Percentiles rank a stretch among this genome's conserved stretches.
Evolutionary conservation across 2,329 filamentous ascomycete species (phyloP).

Genomic region (Colletotrichum scovillei): DNA sequence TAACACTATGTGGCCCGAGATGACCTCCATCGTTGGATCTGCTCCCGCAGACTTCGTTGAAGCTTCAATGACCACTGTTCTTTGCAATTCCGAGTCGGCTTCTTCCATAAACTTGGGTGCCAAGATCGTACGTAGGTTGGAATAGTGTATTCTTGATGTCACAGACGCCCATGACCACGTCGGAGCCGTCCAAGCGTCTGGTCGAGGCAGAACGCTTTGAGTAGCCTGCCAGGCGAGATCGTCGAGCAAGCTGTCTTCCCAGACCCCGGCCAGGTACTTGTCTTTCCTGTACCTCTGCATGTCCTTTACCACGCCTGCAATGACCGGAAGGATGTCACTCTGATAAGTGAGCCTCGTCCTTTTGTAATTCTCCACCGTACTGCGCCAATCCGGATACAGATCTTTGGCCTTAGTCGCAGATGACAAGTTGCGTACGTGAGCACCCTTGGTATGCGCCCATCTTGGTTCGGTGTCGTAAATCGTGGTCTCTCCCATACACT

Average conservation of each 20-base stretch:
- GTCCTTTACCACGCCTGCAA: conserved; percentile 34
- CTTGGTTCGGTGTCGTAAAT: conserved; percentile 7
- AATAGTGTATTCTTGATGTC: neutral
- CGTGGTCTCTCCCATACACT: conserved; percentile 32
- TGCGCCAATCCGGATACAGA: neutral
- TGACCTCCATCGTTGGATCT: neutral
- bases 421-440: neutral
- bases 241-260: conserved; percentile 14
- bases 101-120: neutral
- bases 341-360: conserved; percentile 30
- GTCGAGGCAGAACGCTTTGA: neutral
- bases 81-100: neutral
- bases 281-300: conserved; percentile 7
- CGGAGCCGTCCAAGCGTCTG: neutral
- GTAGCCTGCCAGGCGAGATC: conserved; percentile 34
- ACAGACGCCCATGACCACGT: neutral
- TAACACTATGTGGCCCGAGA: neutral
- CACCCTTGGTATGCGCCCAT: neutral
- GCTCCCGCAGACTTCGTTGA: neutral
- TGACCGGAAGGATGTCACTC: conserved; percentile 34
- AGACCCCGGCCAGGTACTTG: conserved; percentile 34
- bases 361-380: conserved; percentile 20
- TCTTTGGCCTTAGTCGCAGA: neutral
- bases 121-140: neutral
- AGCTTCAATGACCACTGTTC: neutral